These are phyloP conservation scores for Trametes pubescens DNA, from an alignment of 1,284 basidiomycete genomes.

Conservation along the genomic window DNA sequence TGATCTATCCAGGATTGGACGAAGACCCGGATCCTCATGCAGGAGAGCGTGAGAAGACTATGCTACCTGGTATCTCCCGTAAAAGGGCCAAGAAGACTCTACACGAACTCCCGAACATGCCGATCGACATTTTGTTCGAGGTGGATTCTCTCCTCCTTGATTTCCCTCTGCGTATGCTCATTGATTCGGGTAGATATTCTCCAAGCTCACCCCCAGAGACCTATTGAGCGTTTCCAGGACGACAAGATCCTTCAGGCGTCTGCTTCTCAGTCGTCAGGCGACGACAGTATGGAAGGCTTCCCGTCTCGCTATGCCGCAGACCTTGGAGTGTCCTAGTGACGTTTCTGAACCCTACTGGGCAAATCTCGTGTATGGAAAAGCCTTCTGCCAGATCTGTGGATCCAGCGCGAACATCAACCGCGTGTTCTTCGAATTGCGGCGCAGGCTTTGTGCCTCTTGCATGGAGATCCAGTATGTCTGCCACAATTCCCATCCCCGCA, in stretches of 20 bases:
- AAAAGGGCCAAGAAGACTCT: not conserved
- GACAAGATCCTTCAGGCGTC: not conserved
- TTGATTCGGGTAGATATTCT: slow-evolving; percentile 1
- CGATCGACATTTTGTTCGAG: slow-evolving; percentile 4
- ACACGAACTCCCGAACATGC: not conserved
- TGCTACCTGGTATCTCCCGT: not conserved
- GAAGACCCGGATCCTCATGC: too few species aligned
- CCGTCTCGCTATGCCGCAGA: not conserved
- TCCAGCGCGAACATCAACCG: not conserved
- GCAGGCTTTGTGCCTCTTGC: not conserved
- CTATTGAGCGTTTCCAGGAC: slow-evolving; percentile 1
- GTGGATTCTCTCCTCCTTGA: not conserved
- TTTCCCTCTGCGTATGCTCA: not conserved
- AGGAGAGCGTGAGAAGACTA: not conserved
- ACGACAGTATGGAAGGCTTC: not conserved
- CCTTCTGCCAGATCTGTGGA: not conserved
- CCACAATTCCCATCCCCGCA: not conserved
- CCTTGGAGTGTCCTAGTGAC: not conserved
- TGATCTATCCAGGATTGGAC: too few species aligned
- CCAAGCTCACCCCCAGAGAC: not conserved
- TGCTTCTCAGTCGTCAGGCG: not conserved
- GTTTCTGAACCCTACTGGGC: slow-evolving; percentile 7
- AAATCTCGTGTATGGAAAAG: not conserved
- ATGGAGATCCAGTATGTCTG: not conserved
- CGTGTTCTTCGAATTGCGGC: not conserved